Conservation (phyloP, 345 rosid species). For the Camelina sativa region DNA sequence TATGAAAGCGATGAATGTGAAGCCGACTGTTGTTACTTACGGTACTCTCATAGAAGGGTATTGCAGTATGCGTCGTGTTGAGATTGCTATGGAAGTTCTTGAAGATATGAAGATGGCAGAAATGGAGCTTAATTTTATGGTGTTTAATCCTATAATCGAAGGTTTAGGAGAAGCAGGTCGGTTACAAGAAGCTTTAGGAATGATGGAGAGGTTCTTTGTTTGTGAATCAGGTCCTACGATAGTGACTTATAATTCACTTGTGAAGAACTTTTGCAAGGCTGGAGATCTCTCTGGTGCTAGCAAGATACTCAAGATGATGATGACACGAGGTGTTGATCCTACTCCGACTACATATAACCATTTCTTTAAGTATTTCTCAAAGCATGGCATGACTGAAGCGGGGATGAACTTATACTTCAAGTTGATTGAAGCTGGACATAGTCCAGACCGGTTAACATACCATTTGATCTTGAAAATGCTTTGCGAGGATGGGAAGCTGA, state of each 20-base stretch:
- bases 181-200: constrained; percentile 68
- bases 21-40: constrained; percentile 67
- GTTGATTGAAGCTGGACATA: constrained; percentile 76
- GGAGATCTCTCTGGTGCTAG: constrained; percentile 72
- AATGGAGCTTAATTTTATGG: constrained; percentile 60
- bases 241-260: constrained; percentile 78
- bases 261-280: constrained; percentile 78
- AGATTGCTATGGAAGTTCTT: constrained; percentile 67
- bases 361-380: constrained; percentile 68
- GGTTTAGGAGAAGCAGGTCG: constrained; percentile 76
- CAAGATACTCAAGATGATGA: constrained; percentile 79
- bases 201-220: constrained; percentile 69
- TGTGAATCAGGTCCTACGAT: constrained; percentile 74
- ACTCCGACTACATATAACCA: constrained; percentile 77
- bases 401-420: constrained; percentile 79
- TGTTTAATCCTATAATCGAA: constrained; percentile 74
- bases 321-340: constrained; percentile 65
- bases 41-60: constrained; percentile 89
- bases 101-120: constrained; percentile 71
- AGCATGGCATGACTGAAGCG: constrained; percentile 64
- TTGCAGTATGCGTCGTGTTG: constrained; percentile 67
- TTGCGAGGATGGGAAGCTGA: constrained; percentile 74
- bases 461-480: constrained; percentile 82
- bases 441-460: constrained; percentile 68
- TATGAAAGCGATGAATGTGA: constrained; percentile 62